These are phyloP conservation scores for Cochlearia excelsa DNA, from an alignment of 345 rosid species.

Conservation along the genomic window DNA sequence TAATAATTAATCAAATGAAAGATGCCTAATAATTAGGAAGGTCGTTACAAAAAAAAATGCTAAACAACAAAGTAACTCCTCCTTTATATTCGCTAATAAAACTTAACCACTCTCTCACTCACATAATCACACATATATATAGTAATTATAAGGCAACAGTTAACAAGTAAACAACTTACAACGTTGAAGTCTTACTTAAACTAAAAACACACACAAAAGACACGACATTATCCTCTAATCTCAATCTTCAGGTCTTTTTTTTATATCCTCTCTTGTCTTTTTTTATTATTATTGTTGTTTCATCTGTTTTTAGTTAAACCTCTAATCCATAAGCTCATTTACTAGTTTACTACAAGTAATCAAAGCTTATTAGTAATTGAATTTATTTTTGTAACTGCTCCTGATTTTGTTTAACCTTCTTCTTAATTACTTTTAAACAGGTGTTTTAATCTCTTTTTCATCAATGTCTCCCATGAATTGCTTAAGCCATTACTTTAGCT, in stretches of 20 bases:
- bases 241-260: conserved; percentile 26
- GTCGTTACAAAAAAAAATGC: conserved; percentile 22
- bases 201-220: conserved; percentile 12
- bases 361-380: conserved; percentile 10
- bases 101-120: conserved; percentile 22
- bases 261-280: conserved; percentile 29
- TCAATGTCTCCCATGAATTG: conserved; percentile 27
- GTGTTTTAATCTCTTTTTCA: conserved; percentile 12
- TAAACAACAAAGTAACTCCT: conserved; percentile 28
- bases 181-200: conserved; percentile 27
- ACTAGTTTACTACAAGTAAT: conserved; percentile 24
- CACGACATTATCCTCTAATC: conserved; percentile 24
- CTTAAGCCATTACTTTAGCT: conserved; percentile 32
- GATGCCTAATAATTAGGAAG: conserved; percentile 24
- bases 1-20: background rate
- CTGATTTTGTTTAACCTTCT: conserved; percentile 30
- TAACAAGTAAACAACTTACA: conserved; percentile 20
- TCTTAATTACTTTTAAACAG: conserved; percentile 15
- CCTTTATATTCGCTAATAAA: conserved; percentile 26
- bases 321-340: conserved; percentile 9
- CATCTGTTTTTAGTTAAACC: background rate
- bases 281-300: background rate
- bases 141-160: conserved; percentile 18
- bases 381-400: conserved; percentile 18
- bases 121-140: conserved; percentile 19